Percentiles rank a stretch among this genome's conserved stretches.
phyloP scores from a whole-genome alignment of 2,329 filamentous ascomycete species.

The Hirsutella minnesotensis region DNA sequence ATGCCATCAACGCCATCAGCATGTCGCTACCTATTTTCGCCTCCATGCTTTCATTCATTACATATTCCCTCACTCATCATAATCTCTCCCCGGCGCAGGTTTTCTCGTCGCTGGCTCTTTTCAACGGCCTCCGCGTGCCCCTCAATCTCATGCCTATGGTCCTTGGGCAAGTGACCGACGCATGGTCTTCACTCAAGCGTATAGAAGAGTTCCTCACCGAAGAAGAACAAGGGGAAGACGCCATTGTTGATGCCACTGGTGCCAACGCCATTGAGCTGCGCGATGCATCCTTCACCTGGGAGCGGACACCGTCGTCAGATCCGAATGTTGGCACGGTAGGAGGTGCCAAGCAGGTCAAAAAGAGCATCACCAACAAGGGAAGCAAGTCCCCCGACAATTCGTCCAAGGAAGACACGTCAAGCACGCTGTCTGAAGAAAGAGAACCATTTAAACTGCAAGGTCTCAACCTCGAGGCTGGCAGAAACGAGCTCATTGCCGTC shows the following conservation, averaged over 20 bases:
- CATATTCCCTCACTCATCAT: conserved; percentile 56
- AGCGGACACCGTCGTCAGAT: conserved; percentile 49
- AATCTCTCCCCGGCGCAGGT: conserved; percentile 61
- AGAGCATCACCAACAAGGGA: conserved; percentile 18
- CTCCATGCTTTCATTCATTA: conserved; percentile 91
- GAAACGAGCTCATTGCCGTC: conserved; percentile 71
- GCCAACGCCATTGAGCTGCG: conserved; percentile 62
- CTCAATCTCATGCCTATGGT: conserved; percentile 82
- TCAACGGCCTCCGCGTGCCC: conserved; percentile 83
- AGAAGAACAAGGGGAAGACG: conserved; percentile 71
- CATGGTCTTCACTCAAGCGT: conserved; percentile 70
- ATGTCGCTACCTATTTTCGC: conserved; percentile 87
- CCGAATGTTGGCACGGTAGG: conserved; percentile 21
- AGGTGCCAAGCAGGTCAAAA: conserved; percentile 16
- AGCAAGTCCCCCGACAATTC: conserved; percentile 13
- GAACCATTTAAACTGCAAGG: conserved; percentile 64
- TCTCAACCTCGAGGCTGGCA: conserved; percentile 54
- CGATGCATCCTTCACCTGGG: conserved; percentile 79
- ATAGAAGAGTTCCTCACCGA: conserved; percentile 81
- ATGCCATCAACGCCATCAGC: conserved; percentile 72
- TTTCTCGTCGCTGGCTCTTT: conserved; percentile 87
- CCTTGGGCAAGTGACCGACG: conserved; percentile 81
- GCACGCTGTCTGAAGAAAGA: conserved; percentile 42
- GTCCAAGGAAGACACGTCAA: conserved; percentile 35
- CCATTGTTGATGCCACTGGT: conserved; percentile 40